Conservation (phyloP, 2,329 filamentous ascomycete genomes). For the Penicillium sp. region DNA sequence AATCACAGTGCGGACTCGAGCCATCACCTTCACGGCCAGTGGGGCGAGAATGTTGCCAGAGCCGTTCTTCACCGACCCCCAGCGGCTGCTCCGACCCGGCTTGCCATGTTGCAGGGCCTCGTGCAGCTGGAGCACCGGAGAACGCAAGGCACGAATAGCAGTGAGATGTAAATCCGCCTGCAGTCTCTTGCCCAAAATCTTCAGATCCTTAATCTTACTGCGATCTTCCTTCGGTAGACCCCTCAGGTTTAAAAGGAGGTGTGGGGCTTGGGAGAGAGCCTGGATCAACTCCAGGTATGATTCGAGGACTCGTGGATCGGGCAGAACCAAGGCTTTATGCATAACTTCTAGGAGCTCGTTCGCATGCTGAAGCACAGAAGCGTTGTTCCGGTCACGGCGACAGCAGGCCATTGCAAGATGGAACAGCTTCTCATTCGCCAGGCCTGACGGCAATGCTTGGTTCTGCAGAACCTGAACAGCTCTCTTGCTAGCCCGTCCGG, state of each 20-base stretch:
- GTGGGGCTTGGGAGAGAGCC: slow-evolving; percentile 29
- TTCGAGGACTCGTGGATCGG: slow-evolving; percentile 33
- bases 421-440: slow-evolving; percentile 60
- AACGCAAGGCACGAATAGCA: slow-evolving; percentile 30
- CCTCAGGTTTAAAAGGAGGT: slow-evolving; percentile 31
- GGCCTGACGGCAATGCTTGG: slow-evolving; percentile 51
- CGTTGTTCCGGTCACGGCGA: slow-evolving; percentile 74
- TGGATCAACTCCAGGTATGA: slow-evolving; percentile 35
- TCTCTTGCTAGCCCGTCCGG: slow-evolving; percentile 65
- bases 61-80: slow-evolving; percentile 14
- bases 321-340: slow-evolving; percentile 38
- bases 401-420: slow-evolving; percentile 74
- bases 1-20: slow-evolving; percentile 36
- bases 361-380: slow-evolving; percentile 66
- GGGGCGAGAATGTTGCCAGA: slow-evolving; percentile 28
- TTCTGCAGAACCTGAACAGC: slow-evolving; percentile 61
- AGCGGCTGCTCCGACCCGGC: slow-evolving; percentile 3
- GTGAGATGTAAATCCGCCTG: slow-evolving; percentile 26
- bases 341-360: slow-evolving; percentile 67
- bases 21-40: slow-evolving; percentile 26
- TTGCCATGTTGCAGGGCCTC: slow-evolving; percentile 29
- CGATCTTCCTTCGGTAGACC: slow-evolving; percentile 27
- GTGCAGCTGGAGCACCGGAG: slow-evolving; percentile 32
- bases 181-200: slow-evolving; percentile 30
- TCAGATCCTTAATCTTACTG: slow-evolving; percentile 18